phyloP scores from a whole-genome alignment of 208 protist genomes.

The Leishmania major region DNA sequence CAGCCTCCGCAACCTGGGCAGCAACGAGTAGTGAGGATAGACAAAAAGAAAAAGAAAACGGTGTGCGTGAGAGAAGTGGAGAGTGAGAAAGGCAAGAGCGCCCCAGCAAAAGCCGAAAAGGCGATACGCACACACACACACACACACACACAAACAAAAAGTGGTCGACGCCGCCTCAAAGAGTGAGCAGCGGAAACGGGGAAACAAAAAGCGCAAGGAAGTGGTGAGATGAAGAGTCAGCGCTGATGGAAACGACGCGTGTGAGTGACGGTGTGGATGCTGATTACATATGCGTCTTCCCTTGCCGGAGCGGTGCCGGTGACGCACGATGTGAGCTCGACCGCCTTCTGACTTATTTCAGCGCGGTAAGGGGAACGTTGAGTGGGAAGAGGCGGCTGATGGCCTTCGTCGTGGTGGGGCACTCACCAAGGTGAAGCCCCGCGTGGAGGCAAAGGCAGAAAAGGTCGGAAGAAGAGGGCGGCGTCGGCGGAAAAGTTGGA shows the following conservation, averaged over 20 bases:
- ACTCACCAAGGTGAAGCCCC: background rate
- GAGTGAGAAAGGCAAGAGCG: too few species aligned
- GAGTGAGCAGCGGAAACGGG: too few species aligned
- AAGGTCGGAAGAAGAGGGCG: background rate
- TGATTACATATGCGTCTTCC: background rate
- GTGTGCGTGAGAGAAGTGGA: too few species aligned
- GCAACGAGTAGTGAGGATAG: too few species aligned
- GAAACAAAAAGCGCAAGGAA: background rate
- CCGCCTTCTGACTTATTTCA: background rate
- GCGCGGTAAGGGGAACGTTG: background rate
- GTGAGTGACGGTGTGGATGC: background rate
- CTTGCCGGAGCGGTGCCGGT: background rate
- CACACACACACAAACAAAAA: too few species aligned
- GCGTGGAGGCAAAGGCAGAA: background rate
- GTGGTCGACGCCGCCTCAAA: too few species aligned
- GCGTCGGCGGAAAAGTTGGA: background rate
- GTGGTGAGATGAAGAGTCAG: background rate
- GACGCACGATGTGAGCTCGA: background rate
- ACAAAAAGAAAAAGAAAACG: too few species aligned
- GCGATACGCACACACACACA: too few species aligned
- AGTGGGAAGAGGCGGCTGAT: background rate
- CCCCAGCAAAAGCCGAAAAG: too few species aligned
- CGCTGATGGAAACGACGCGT: background rate
- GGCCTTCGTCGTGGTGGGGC: background rate
- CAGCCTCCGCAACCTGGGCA: too few species aligned